These are phyloP conservation scores for Ophiocordyceps robertsii DNA, from an alignment of 2,329 filamentous ascomycete species.

Conservation along the genomic window DNA sequence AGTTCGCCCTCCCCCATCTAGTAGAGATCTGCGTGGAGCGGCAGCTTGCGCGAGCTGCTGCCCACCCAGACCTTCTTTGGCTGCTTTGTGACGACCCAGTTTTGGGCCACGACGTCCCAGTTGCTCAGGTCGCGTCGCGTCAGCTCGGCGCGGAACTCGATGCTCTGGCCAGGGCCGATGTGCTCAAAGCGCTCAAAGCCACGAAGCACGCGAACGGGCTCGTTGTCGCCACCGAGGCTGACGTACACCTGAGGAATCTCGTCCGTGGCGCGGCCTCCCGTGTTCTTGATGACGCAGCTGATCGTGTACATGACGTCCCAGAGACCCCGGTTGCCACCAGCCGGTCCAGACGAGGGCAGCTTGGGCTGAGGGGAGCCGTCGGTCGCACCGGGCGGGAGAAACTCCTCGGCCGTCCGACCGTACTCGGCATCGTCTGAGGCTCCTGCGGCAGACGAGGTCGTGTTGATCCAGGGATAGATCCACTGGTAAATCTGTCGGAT, in stretches of 20 bases:
- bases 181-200: slow-evolving; percentile 63
- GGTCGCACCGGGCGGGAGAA: slow-evolving; percentile 44
- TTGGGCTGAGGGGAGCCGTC: slow-evolving; percentile 44
- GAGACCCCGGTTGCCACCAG: slow-evolving; percentile 51
- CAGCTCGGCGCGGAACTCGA: slow-evolving; percentile 53
- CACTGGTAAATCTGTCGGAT: slow-evolving; percentile 38
- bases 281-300: slow-evolving; percentile 58
- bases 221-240: slow-evolving; percentile 62
- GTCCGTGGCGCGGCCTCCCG: slow-evolving; percentile 48
- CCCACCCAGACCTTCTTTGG: slow-evolving; percentile 43
- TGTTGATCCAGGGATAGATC: slow-evolving; percentile 64
- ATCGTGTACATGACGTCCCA: slow-evolving; percentile 59
- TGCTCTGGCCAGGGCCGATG: slow-evolving; percentile 55
- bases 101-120: slow-evolving; percentile 69
- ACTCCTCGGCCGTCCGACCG: slow-evolving; percentile 41
- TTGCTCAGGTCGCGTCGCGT: slow-evolving; percentile 74
- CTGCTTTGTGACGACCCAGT: slow-evolving; percentile 57
- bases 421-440: slow-evolving; percentile 47
- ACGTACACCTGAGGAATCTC: slow-evolving; percentile 71
- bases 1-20: not conserved
- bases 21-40: slow-evolving; percentile 17
- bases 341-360: slow-evolving; percentile 33
- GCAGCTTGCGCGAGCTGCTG: slow-evolving; percentile 40
- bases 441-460: slow-evolving; percentile 38
- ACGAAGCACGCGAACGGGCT: slow-evolving; percentile 55